These are phyloP conservation scores for Sarocladiaceae sp. DNA, from an alignment of 2,329 filamentous ascomycete species.

Conservation along the genomic window DNA sequence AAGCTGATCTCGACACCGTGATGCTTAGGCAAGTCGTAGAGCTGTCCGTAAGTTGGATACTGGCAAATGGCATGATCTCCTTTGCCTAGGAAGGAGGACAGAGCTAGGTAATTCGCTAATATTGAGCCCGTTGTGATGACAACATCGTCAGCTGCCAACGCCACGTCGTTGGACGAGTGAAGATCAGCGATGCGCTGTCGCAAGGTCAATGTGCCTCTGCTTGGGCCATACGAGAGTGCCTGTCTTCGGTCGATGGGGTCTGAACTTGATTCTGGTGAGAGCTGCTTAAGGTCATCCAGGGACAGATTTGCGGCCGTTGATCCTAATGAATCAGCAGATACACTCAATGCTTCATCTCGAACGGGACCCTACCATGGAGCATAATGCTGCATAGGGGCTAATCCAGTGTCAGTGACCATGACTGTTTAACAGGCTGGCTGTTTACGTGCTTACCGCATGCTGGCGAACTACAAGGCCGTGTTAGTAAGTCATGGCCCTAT, in stretches of 20 bases:
- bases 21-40: not conserved
- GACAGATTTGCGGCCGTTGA: not conserved
- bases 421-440: too few species aligned
- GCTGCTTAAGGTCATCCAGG: not conserved
- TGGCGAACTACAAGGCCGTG: too few species aligned
- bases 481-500: too few species aligned
- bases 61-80: not conserved
- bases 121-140: constrained; percentile 8
- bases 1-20: not conserved
- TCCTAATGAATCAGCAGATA: not conserved
- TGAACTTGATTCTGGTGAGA: not conserved
- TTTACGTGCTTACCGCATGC: not conserved
- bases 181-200: not conserved
- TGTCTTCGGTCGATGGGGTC: not conserved
- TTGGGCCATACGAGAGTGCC: not conserved
- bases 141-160: constrained; percentile 8
- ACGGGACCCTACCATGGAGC: not conserved
- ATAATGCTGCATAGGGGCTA: not conserved
- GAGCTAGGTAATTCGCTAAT: not conserved
- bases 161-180: constrained; percentile 8
- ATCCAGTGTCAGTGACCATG: too few species aligned
- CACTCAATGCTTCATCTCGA: too few species aligned
- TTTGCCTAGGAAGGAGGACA: not conserved
- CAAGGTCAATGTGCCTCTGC: not conserved
- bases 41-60: not conserved